Evolutionary conservation across 345 rosid species (phyloP), one percentile per base, ranked within the genome.

Genomic region (Ceriops zippeliana): DNA sequence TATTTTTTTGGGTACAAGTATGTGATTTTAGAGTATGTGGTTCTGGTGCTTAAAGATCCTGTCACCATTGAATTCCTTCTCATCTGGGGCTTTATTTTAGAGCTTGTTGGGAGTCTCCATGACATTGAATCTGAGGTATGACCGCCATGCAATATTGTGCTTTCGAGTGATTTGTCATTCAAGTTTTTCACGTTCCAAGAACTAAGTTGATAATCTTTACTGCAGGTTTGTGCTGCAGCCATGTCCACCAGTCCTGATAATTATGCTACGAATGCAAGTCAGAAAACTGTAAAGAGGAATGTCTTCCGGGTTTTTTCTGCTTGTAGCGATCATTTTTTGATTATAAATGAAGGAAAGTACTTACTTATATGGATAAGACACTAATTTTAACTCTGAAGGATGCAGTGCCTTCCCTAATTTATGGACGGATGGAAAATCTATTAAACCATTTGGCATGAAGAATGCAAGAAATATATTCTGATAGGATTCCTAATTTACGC

Each of bases 341-440:
- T 75, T 63, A 68, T 19, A 31, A 62, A 59, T 62, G 58, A 70
- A 46, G 32, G 62, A 2, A 38, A 73, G 57, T 46, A 72, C 42
- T 74, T 61, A 34, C 46, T 58, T 69, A 58, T 52, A 31, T 65
- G 34, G 69, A 42, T 49, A 24, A 64, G 27, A 2, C 22, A 6
- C 63, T 38, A 27, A 26, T 71, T 71, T 60, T 73, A 69, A 20
- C 30, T 75, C 52, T 85, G 77, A 74, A 93, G 99, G 97, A 89
- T 85, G 83, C 87, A 67, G 85, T 91, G 97, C 97, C 60, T 74
- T 86, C 89, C 75, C 99, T 96, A 56, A 93, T 97, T 83, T 93
- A 89, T 83, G 91, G 87, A 75, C 78, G 91, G 78, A 88, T 93
- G 97, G 96, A 89, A 89, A 71, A 93, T 88, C 76, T 84, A 88